phyloP scores from a whole-genome alignment of 2,329 filamentous ascomycete species.

The Colletotrichum somersetense region DNA sequence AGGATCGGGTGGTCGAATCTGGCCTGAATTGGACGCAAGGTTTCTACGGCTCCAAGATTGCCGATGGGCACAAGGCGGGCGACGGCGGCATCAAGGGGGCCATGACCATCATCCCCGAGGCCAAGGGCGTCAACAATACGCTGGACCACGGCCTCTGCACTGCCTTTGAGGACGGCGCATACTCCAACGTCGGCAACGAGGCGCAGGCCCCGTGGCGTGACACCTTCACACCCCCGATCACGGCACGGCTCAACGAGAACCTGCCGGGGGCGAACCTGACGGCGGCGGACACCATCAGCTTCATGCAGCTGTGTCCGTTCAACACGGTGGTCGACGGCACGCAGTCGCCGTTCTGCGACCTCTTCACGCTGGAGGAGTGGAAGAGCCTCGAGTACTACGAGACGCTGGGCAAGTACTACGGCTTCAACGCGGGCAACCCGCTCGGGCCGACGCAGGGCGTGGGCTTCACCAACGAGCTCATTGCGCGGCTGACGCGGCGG shows the following conservation, averaged over 20 bases:
- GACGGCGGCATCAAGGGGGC: constrained; percentile 61
- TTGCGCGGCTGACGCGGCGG: constrained; percentile 79
- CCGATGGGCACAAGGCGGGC: constrained; percentile 52
- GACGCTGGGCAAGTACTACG: constrained; percentile 86
- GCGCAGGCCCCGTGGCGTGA: constrained; percentile 70
- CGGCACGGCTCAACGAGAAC: constrained; percentile 75
- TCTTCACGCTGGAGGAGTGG: constrained; percentile 84
- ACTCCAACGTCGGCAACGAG: constrained; percentile 60
- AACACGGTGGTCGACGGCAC: constrained; percentile 77
- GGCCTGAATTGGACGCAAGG: constrained; percentile 82
- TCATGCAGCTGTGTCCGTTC: constrained; percentile 94
- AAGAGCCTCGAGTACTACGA: constrained; percentile 83
- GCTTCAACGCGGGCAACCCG: constrained; percentile 80
- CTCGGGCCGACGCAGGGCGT: constrained; percentile 88
- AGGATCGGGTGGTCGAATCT: constrained; percentile 79
- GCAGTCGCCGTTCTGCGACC: constrained; percentile 78
- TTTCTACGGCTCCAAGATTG: constrained; percentile 66
- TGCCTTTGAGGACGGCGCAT: constrained; percentile 73
- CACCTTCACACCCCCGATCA: constrained; percentile 76
- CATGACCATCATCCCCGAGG: constrained; percentile 79
- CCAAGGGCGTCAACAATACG: constrained; percentile 79
- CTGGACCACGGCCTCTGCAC: constrained; percentile 80
- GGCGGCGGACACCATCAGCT: constrained; percentile 70
- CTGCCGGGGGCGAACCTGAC: constrained; percentile 77
- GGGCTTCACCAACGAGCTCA: constrained; percentile 88